Evolutionary conservation across 495 filamentous ascomycete genomes (phyloP).

Genomic region (Penicillium pancosmium): DNA sequence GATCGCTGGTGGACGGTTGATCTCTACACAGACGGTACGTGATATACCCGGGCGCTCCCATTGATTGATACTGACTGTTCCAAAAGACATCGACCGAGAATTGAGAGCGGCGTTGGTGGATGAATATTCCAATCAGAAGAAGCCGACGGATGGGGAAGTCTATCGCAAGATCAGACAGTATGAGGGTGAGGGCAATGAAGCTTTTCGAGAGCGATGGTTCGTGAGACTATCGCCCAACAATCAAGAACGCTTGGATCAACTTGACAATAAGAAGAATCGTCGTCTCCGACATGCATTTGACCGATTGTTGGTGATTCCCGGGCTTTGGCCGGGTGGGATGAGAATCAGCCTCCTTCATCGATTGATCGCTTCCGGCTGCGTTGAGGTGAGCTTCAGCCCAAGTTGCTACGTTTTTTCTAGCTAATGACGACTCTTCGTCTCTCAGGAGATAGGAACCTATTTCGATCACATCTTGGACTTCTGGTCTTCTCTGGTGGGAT

Average conservation of each 20-base stretch:
- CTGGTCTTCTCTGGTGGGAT: neutral
- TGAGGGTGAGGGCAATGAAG: too few species aligned
- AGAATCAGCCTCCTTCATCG: neutral
- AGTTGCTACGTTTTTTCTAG: neutral
- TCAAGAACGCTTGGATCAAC: too few species aligned
- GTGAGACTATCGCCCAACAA: too few species aligned
- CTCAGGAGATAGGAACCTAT: neutral
- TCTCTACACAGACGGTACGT: constrained; percentile 1
- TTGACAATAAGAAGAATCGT: too few species aligned
- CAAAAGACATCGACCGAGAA: neutral
- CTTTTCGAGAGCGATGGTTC: too few species aligned
- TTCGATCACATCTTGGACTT: neutral
- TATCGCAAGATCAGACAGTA: too few species aligned
- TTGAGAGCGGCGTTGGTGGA: neutral
- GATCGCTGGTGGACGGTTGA: constrained; percentile 1
- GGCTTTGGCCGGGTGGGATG: too few species aligned
- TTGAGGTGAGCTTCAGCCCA: neutral
- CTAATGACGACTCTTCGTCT: neutral
- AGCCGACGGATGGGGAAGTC: too few species aligned
- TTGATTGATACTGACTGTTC: neutral
- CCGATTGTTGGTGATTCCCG: too few species aligned
- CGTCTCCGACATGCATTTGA: too few species aligned
- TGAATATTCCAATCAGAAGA: too few species aligned
- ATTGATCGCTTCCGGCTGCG: too few species aligned
- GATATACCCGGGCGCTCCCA: neutral